Evolutionary conservation across 495 filamentous ascomycete genomes (phyloP).

Genomic region (Aspergillus sclerotioniger): DNA sequence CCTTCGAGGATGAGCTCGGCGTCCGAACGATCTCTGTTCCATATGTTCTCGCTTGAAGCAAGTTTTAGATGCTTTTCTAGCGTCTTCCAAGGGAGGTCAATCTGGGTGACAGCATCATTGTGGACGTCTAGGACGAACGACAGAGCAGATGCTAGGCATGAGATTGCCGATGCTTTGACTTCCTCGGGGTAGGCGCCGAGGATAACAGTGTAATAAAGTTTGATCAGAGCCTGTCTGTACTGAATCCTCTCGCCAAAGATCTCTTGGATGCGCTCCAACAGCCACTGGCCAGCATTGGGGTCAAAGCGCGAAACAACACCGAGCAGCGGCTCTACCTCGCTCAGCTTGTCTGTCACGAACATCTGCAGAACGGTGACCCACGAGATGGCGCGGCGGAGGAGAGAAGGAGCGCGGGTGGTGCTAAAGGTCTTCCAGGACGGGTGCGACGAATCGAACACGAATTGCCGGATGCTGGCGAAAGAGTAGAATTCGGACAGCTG

Average conservation of each 20-base stretch:
- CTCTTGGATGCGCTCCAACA: constrained; percentile 34
- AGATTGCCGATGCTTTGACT: constrained; percentile 32
- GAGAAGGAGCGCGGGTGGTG: constrained; percentile 36
- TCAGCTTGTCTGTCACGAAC: constrained; percentile 20
- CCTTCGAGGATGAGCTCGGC: constrained; percentile 50
- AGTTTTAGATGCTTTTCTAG: constrained; percentile 26
- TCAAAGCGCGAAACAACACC: constrained; percentile 31
- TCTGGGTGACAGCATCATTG: constrained; percentile 8
- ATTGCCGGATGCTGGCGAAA: constrained; percentile 27
- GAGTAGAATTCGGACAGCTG: constrained; percentile 29
- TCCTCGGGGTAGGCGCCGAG: constrained; percentile 25
- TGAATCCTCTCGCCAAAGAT: constrained; percentile 20
- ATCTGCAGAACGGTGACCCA: constrained; percentile 35
- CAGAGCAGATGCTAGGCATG: constrained; percentile 36
- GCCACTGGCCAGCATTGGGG: constrained; percentile 39
- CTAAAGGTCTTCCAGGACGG: constrained; percentile 33
- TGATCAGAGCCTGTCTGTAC: constrained; percentile 24
- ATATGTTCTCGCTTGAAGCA: constrained; percentile 24
- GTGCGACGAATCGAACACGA: constrained; percentile 31
- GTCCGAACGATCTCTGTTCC: constrained; percentile 45
- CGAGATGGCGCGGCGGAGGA: constrained; percentile 38
- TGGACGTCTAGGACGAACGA: constrained; percentile 26
- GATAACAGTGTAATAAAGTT: constrained; percentile 34
- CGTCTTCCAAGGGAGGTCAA: constrained; percentile 28
- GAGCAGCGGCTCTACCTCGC: constrained; percentile 25